These are phyloP conservation scores for Trichocomaceae sp. DNA, from an alignment of 2,329 filamentous ascomycete species.

Conservation along the genomic window DNA sequence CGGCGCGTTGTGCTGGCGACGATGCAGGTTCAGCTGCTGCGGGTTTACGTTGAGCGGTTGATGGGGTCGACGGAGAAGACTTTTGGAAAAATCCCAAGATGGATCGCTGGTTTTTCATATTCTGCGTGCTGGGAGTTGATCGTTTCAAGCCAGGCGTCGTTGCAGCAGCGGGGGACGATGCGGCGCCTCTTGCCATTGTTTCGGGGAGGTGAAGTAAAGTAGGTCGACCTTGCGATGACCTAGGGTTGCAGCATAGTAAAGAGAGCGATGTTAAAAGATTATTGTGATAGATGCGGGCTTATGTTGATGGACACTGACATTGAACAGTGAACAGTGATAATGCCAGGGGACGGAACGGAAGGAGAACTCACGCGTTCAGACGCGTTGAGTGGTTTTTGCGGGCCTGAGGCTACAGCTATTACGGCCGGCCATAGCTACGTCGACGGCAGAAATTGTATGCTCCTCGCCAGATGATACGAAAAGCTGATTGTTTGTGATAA, in stretches of 20 bases:
- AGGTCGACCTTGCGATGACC: background rate
- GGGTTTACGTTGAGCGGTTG: constrained; percentile 11
- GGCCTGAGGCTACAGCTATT: background rate
- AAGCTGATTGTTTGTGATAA: too few relatives aligned
- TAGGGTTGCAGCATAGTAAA: background rate
- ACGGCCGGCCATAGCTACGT: background rate
- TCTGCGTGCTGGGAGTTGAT: constrained; percentile 36
- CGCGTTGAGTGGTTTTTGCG: constrained; percentile 31
- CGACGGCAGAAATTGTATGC: background rate
- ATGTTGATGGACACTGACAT: constrained; percentile 8
- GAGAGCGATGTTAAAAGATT: background rate
- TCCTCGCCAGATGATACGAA: too few relatives aligned
- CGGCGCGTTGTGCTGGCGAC: constrained; percentile 30
- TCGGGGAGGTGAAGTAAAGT: background rate
- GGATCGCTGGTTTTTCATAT: constrained; percentile 59
- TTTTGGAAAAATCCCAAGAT: constrained; percentile 76
- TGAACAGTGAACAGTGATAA: constrained; percentile 11
- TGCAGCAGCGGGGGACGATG: constrained; percentile 28
- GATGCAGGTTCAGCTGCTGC: constrained; percentile 29
- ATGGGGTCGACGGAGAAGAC: constrained; percentile 43
- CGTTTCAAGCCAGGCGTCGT: constrained; percentile 36
- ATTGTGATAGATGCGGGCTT: too few relatives aligned
- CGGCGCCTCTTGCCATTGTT: constrained; percentile 35
- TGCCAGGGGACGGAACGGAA: constrained; percentile 19
- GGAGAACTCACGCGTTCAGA: constrained; percentile 21